Base-by-base conservation (phyloP, 345 rosid species). In the Syzygium aqueum region DNA sequence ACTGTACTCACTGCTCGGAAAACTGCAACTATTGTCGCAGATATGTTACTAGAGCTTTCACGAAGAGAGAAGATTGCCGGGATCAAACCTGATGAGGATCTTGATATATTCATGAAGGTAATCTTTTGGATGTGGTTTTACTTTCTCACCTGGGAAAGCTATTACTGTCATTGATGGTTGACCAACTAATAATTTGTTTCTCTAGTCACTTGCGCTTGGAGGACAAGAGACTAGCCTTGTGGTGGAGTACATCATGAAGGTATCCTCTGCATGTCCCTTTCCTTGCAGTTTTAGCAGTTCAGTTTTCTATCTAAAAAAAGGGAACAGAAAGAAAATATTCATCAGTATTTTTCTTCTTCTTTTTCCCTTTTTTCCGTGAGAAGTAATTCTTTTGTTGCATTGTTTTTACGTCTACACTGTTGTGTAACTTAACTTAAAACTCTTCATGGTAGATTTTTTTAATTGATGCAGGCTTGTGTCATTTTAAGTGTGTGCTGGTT, bases 21-120 rank as follows among this genome's bases (percentile, higher is more conserved):
- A 53, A 86, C 17, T 23, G 8, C 50, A 3, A 56, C 53, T 53
- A n/a, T 43, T 46, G 46, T 33, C 16, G 5, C 90, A 97, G 99
- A 97, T 91, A 97, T 97, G 99, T 94, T 97, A 73, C 53, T 90
- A 92, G 99, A 97, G 90, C 95, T 97, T 88, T 94, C 98, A 86
- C 93, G 99, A 89, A 95, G 99, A 85, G 99, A 97, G 89, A 97
- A 97, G 93, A 88, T 93, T 84, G 95, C 97, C 33, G 98, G 98
- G 87, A 96, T 97, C 87, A 95, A 95, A 89, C 99, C 99, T 84
- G 98, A 97, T 91, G 99, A 95, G 92, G 99, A 97, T 92, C 99
- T 97, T 88, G 99, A 97, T 89, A 95, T 97, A 88, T 96, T 97
- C 90, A 95, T 97, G 98, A 97, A 97, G 99, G 99, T 96, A 89